These are phyloP conservation scores for Saturnispora quitensis DNA, from an alignment of 805 yeast species.

Conservation along the genomic window DNA sequence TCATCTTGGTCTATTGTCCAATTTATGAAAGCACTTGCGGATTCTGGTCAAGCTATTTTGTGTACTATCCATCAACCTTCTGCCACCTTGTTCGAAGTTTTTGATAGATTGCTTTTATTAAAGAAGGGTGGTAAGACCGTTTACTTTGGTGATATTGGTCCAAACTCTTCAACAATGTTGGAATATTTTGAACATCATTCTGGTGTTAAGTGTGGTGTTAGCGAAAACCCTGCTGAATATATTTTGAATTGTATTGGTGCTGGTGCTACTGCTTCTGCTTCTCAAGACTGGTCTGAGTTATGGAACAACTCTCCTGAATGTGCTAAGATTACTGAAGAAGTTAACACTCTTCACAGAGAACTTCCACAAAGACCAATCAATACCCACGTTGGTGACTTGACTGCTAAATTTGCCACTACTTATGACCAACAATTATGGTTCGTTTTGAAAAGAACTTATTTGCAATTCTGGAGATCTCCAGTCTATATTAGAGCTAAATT, in stretches of 20 bases:
- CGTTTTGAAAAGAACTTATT: slow-evolving; percentile 31
- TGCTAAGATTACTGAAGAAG: slow-evolving; percentile 23
- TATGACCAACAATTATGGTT: slow-evolving; percentile 31
- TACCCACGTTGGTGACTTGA: slow-evolving; percentile 20
- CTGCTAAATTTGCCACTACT: slow-evolving; percentile 36
- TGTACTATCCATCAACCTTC: slow-evolving; percentile 50
- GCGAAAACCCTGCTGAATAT: slow-evolving; percentile 71
- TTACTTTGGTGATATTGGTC: slow-evolving; percentile 46
- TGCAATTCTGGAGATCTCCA: slow-evolving; percentile 44
- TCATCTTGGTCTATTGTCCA: slow-evolving; percentile 51
- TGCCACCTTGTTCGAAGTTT: slow-evolving; percentile 34
- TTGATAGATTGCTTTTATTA: slow-evolving; percentile 35
- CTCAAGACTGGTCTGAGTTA: slow-evolving; percentile 53
- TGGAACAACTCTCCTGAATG: slow-evolving; percentile 41
- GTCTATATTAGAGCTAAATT: slow-evolving; percentile 42
- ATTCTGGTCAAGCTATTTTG: slow-evolving; percentile 44
- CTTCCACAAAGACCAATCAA: slow-evolving; percentile 22
- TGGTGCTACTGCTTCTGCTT: slow-evolving; percentile 61
- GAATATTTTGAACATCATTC: slow-evolving; percentile 42
- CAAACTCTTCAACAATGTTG: slow-evolving; percentile 35
- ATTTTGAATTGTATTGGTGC: slow-evolving; percentile 71
- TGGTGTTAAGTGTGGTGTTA: slow-evolving; percentile 53
- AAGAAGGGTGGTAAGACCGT: slow-evolving; percentile 46
- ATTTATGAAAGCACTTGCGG: slow-evolving; percentile 40
- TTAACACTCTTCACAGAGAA: slow-evolving; percentile 25